Evolutionary conservation across 257 asterid genomes (phyloP).

Genomic region (Euphrasia confusa): DNA sequence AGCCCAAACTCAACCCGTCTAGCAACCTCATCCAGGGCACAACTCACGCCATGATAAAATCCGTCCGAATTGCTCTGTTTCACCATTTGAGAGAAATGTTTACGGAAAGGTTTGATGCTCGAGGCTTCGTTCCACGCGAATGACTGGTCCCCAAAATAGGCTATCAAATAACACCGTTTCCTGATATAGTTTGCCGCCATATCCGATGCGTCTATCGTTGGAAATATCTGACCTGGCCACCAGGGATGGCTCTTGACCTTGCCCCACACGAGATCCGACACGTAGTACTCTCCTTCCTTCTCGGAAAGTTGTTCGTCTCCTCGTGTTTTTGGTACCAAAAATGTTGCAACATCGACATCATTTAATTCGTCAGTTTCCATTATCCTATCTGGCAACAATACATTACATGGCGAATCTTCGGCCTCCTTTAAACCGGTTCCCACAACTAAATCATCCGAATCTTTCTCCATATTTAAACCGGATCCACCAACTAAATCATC

Average conservation of each 20-base stretch:
- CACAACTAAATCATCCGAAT: slow-evolving; percentile 13
- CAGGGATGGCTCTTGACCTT: slow-evolving; percentile 88
- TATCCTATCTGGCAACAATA: slow-evolving; percentile 22
- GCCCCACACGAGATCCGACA: slow-evolving; percentile 82
- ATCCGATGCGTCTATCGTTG: slow-evolving; percentile 57
- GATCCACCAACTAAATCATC: slow-evolving; percentile 14
- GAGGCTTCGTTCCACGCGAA: slow-evolving; percentile 80
- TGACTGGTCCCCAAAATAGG: slow-evolving; percentile 74
- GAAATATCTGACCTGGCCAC: slow-evolving; percentile 92
- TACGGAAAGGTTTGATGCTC: slow-evolving; percentile 49
- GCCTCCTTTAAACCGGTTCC: slow-evolving; percentile 22
- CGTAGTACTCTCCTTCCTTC: slow-evolving; percentile 47
- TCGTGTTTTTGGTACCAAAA: slow-evolving; percentile 28
- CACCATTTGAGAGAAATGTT: slow-evolving; percentile 54
- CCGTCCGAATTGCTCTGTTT: slow-evolving; percentile 42
- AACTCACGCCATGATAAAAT: slow-evolving; percentile 47
- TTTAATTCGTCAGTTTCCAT: slow-evolving; percentile 25
- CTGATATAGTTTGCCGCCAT: slow-evolving; percentile 41
- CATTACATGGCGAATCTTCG: slow-evolving; percentile 17
- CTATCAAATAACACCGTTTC: slow-evolving; percentile 49
- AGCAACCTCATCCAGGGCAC: slow-evolving; percentile 56
- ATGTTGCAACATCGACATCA: slow-evolving; percentile 18
- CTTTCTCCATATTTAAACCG: slow-evolving; percentile 19
- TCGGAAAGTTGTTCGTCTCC: slow-evolving; percentile 32
- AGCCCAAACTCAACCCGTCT: slow-evolving; percentile 60